These are phyloP conservation scores for Malassezia slooffiae DNA, from an alignment of 1,284 basidiomycete genomes.

Conservation along the genomic window DNA sequence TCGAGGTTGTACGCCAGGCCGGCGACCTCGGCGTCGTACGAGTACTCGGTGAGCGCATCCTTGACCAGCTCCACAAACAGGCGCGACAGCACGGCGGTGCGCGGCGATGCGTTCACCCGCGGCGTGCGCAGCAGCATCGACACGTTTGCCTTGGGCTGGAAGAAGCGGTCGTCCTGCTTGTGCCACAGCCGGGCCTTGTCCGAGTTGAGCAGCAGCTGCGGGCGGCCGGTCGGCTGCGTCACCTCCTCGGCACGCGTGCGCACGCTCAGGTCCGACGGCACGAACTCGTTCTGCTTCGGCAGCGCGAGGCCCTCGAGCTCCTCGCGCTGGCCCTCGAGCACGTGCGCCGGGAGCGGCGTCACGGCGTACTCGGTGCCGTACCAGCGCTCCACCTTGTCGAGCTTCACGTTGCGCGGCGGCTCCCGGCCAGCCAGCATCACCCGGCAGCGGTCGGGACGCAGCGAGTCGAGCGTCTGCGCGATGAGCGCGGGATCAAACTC, in stretches of 20 bases:
- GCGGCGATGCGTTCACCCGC: slow-evolving; percentile 43
- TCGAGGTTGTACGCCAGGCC: slow-evolving; percentile 70
- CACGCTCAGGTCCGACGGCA: slow-evolving; percentile 35
- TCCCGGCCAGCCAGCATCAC: slow-evolving; percentile 64
- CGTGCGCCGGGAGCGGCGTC: slow-evolving; percentile 22
- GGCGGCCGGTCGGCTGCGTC: slow-evolving; percentile 26
- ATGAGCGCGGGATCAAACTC: slow-evolving; percentile 66
- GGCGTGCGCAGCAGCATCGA: slow-evolving; percentile 42
- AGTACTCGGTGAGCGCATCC: slow-evolving; percentile 78
- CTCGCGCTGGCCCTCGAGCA: slow-evolving; percentile 16
- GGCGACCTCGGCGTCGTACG: slow-evolving; percentile 86
- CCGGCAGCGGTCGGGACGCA: slow-evolving; percentile 59
- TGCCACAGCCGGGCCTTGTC: slow-evolving; percentile 40
- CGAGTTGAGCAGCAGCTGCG: slow-evolving; percentile 31
- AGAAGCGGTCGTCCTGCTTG: slow-evolving; percentile 46
- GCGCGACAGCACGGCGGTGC: slow-evolving; percentile 50
- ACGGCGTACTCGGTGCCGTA: slow-evolving; percentile 46
- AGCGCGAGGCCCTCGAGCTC: slow-evolving; percentile 34
- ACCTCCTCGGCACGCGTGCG: slow-evolving; percentile 20
- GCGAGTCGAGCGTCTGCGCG: slow-evolving; percentile 55
- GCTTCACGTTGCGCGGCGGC: slow-evolving; percentile 32
- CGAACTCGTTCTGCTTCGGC: slow-evolving; percentile 42
- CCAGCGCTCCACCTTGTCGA: slow-evolving; percentile 40
- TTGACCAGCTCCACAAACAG: slow-evolving; percentile 77
- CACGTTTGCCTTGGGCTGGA: slow-evolving; percentile 45